phyloP scores from a whole-genome alignment of 768 basidiomycete species.

The Tylopilus vinaceipallidus region DNA sequence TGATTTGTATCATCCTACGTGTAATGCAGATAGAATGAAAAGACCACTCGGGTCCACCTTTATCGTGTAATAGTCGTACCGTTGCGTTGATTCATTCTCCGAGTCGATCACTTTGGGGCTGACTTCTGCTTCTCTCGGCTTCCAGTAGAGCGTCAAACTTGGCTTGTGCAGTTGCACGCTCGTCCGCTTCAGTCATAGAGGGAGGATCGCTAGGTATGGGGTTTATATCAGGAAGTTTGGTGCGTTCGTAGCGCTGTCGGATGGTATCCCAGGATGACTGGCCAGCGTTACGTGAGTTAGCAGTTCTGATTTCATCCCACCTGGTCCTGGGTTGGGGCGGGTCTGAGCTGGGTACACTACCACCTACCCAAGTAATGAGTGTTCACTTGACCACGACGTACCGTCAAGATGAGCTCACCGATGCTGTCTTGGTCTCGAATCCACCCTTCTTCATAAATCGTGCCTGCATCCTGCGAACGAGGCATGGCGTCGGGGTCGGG shows the following conservation, averaged over 20 bases:
- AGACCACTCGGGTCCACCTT: too few species aligned
- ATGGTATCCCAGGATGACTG: conserved; percentile 67
- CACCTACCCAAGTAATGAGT: conserved; percentile 6
- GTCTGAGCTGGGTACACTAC: conserved; percentile 3
- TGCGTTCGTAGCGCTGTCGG: conserved; percentile 54
- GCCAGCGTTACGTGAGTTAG: conserved; percentile 41
- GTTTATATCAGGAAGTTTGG: conserved; percentile 14
- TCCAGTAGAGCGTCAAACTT: conserved; percentile 59
- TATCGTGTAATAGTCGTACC: too few species aligned
- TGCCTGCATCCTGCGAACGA: conserved; percentile 5
- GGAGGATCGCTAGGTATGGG: conserved; percentile 5
- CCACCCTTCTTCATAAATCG: conserved; percentile 19
- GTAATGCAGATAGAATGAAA: background rate
- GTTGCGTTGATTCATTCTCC: conserved; percentile 4
- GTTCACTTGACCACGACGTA: background rate
- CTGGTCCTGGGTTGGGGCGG: conserved; percentile 32
- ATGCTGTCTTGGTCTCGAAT: conserved; percentile 4
- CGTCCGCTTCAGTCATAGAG: conserved; percentile 22
- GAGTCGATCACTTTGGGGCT: conserved; percentile 25
- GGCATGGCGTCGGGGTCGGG: background rate
- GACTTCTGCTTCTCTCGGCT: conserved; percentile 44
- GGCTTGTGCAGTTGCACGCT: conserved; percentile 48
- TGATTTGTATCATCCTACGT: conserved; percentile 7
- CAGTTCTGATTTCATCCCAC: conserved; percentile 69
- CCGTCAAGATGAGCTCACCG: conserved; percentile 12